These are phyloP conservation scores for Umbelopsis sp. DNA, from an alignment of 192 early-diverging fungal species.

Conservation along the genomic window DNA sequence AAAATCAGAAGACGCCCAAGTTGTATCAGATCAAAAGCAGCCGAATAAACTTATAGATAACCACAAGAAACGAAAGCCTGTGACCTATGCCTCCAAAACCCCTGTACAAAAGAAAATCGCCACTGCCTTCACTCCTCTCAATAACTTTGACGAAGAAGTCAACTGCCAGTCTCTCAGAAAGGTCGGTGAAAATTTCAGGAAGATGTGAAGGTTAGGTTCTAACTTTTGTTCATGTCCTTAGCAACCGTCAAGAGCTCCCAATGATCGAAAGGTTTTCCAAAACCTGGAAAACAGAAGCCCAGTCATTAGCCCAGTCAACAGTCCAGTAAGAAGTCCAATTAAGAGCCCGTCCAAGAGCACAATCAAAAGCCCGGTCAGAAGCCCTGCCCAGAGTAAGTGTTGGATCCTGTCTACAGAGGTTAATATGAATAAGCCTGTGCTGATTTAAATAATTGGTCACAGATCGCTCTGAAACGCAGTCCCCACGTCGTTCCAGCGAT, in stretches of 20 bases:
- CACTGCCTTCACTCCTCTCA: background rate
- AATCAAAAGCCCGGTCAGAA: too few species aligned
- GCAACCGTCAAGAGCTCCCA: background rate
- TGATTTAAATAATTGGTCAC: too few species aligned
- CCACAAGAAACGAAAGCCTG: slow-evolving; percentile 1
- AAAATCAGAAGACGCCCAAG: background rate
- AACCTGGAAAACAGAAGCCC: background rate
- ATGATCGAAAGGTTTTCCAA: background rate
- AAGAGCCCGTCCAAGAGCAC: too few species aligned
- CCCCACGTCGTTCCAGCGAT: too few species aligned
- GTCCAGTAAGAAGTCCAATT: too few species aligned
- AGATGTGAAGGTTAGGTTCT: too few species aligned
- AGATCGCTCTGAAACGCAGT: too few species aligned
- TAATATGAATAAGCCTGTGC: too few species aligned
- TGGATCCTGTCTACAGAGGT: too few species aligned
- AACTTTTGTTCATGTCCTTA: background rate
- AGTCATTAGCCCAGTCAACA: background rate
- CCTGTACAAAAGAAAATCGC: background rate
- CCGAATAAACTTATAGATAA: background rate
- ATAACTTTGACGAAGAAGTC: background rate
- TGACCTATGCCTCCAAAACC: background rate
- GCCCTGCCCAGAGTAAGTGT: too few species aligned
- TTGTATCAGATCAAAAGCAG: background rate
- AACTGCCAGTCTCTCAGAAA: too few species aligned
- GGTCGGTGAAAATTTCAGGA: too few species aligned